Percentiles rank a stretch among this genome's conserved stretches.
Evolutionary conservation across 148 eudicot genomes (phyloP).

Genomic region (Vaccinium macrocarpon): DNA sequence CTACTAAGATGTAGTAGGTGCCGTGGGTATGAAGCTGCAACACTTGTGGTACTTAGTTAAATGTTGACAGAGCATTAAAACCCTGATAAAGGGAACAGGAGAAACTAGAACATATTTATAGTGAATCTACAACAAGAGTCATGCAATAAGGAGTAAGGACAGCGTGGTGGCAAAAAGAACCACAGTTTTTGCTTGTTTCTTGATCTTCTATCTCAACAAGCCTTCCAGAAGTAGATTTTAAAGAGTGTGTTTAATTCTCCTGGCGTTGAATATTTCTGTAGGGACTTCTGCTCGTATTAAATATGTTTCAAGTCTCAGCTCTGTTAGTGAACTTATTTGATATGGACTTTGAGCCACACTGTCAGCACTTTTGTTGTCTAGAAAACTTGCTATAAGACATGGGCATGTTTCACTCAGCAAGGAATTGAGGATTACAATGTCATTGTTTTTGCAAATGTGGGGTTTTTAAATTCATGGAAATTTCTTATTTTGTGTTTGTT

Average conservation of each 20-base stretch:
- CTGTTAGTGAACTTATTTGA: not conserved
- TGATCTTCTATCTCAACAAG: not conserved
- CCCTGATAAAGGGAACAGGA: not conserved
- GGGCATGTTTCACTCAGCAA: not conserved
- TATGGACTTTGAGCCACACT: not conserved
- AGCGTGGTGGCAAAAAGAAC: not conserved
- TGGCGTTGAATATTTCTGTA: not conserved
- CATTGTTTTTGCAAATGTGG: not conserved
- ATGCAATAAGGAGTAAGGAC: slow-evolving; percentile 1
- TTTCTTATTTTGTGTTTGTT: not conserved
- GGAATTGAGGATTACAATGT: not conserved
- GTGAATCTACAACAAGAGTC: slow-evolving; percentile 5
- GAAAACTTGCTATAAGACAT: not conserved
- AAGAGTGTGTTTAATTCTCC: not conserved
- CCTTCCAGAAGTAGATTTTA: not conserved
- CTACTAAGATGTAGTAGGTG: not conserved
- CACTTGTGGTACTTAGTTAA: slow-evolving; percentile 1
- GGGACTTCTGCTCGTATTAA: not conserved
- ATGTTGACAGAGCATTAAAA: not conserved
- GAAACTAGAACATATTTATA: not conserved
- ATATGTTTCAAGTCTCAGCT: not conserved
- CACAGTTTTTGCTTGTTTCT: not conserved
- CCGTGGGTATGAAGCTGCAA: not conserved
- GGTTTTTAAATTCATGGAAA: not conserved
- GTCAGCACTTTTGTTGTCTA: not conserved